Percentiles rank a stretch among this genome's conserved stretches.
These are phyloP conservation scores for Bigelowiella natans DNA, from an alignment of 78 protist genomes.

Conservation along the genomic window DNA sequence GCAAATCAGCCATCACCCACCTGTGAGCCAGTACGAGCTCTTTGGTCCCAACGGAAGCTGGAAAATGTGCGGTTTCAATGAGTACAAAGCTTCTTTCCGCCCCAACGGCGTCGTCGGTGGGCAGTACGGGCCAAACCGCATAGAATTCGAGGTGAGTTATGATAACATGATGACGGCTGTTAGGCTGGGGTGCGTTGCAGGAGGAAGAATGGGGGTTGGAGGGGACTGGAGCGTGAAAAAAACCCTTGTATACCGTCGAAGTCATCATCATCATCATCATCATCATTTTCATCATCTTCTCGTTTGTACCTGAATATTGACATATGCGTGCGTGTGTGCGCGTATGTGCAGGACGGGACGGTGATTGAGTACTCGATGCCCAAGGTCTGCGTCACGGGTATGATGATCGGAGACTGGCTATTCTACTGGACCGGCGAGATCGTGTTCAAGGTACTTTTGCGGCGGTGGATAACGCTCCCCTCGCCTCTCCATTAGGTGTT, in stretches of 20 bases:
- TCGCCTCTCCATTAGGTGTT: too few relatives aligned
- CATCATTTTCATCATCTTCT: too few relatives aligned
- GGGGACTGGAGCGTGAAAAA: too few relatives aligned
- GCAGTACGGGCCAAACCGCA: neutral
- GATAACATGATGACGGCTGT: too few relatives aligned
- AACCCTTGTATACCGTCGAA: too few relatives aligned
- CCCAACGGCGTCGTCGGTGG: neutral
- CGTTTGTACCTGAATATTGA: neutral
- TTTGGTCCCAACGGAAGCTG: constrained; percentile 11
- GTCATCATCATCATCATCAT: too few relatives aligned
- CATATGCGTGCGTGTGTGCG: neutral
- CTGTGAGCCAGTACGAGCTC: constrained; percentile 44
- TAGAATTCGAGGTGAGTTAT: neutral
- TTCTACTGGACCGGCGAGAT: neutral
- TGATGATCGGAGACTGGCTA: neutral
- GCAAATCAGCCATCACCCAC: constrained; percentile 65
- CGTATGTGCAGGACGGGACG: neutral
- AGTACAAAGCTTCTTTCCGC: neutral
- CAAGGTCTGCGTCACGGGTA: neutral
- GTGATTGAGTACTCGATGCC: neutral
- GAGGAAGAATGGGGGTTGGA: too few relatives aligned
- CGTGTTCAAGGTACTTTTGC: too few relatives aligned
- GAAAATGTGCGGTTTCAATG: neutral
- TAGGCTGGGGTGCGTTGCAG: too few relatives aligned
- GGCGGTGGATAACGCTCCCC: too few relatives aligned